These are phyloP conservation scores for Rehmannia glutinosa DNA, from an alignment of 257 asterid genomes.

Conservation along the genomic window DNA sequence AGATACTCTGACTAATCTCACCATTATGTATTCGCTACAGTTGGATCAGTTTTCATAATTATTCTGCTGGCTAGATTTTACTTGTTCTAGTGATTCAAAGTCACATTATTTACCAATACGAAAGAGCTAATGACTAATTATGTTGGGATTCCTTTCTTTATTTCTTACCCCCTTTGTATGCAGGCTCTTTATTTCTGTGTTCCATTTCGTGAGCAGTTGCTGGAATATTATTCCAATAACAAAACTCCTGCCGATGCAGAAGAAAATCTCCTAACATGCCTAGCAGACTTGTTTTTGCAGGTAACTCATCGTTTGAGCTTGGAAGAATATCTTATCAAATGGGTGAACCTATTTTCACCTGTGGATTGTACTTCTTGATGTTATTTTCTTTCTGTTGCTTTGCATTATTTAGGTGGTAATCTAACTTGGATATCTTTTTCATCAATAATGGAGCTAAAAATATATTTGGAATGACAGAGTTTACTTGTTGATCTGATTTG, in stretches of 20 bases:
- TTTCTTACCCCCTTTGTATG: constrained; percentile 1
- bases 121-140: not conserved
- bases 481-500: not conserved
- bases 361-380: constrained; percentile 10
- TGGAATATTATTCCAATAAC: constrained; percentile 73
- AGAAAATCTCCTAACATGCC: constrained; percentile 84
- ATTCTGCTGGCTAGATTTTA: not conserved
- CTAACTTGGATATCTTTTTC: not conserved
- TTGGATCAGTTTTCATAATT: not conserved
- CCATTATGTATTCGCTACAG: not conserved
- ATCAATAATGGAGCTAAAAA: not conserved
- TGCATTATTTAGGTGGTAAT: not conserved
- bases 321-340: constrained; percentile 4
- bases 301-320: constrained; percentile 28
- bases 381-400: not conserved
- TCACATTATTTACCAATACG: not conserved
- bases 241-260: constrained; percentile 71
- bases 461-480: constrained; percentile 1
- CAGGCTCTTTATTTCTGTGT: constrained; percentile 98
- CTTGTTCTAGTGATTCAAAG: not conserved
- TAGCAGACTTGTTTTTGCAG: constrained; percentile 88
- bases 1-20: not conserved
- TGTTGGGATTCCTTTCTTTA: not conserved
- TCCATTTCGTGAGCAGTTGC: constrained; percentile 86
- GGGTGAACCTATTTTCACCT: not conserved